Evolutionary conservation across 129 eudicot species (phyloP).

Genomic region (Sambucus nigra): DNA sequence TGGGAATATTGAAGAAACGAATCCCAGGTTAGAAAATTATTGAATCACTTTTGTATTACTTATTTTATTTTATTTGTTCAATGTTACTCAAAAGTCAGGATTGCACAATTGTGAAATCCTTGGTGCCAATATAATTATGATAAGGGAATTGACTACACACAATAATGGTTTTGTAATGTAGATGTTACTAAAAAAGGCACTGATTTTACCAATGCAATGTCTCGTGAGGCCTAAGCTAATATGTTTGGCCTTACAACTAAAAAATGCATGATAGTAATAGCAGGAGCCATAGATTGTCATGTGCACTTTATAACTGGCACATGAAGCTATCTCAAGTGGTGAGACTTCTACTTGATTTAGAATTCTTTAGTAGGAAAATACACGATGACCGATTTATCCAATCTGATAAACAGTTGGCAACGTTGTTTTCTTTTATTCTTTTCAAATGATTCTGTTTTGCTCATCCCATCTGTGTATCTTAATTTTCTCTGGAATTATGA

Average conservation of each 20-base stretch:
- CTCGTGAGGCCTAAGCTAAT: slow-evolving; percentile 81
- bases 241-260: slow-evolving; percentile 91
- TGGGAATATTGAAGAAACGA: slow-evolving; percentile 44
- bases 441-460: neutral
- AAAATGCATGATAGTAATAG: slow-evolving; percentile 90
- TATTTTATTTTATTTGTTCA: neutral
- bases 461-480: neutral
- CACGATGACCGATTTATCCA: slow-evolving; percentile 2
- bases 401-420: neutral
- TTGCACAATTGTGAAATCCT: slow-evolving; percentile 8
- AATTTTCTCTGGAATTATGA: neutral
- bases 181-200: slow-evolving; percentile 54
- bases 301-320: slow-evolving; percentile 88
- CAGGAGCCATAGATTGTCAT: slow-evolving; percentile 95
- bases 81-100: neutral
- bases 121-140: neutral
- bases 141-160: neutral
- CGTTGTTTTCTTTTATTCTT: neutral
- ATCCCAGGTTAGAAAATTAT: slow-evolving; percentile 35
- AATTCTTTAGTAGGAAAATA: neutral
- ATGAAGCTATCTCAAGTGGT: slow-evolving; percentile 93
- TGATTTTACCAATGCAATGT: slow-evolving; percentile 25
- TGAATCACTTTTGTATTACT: slow-evolving; percentile 1
- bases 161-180: slow-evolving; percentile 37
- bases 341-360: slow-evolving; percentile 16